These are phyloP conservation scores for Boletus tomentosulus DNA, from an alignment of 768 basidiomycete genomes.

Conservation along the genomic window DNA sequence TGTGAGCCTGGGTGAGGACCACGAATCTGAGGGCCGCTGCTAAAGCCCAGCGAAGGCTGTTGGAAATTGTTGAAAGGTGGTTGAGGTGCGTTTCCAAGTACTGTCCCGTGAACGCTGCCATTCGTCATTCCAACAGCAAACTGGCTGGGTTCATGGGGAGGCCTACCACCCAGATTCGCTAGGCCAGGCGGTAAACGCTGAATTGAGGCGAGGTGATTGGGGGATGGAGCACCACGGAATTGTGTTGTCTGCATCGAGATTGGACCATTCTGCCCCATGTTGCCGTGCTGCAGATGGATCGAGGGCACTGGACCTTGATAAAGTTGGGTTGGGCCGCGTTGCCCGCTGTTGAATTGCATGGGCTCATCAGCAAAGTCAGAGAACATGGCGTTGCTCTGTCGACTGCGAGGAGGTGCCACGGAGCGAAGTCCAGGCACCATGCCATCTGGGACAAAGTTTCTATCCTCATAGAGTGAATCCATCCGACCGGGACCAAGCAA, in stretches of 20 bases:
- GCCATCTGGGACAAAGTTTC: slow-evolving; percentile 77
- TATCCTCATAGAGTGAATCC: slow-evolving; percentile 71
- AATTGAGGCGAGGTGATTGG: slow-evolving; percentile 44
- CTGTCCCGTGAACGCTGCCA: slow-evolving; percentile 41
- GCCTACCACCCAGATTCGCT: slow-evolving; percentile 77
- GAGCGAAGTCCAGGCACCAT: slow-evolving; percentile 82
- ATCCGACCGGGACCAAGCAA: slow-evolving; percentile 43
- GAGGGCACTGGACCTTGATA: slow-evolving; percentile 48
- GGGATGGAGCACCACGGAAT: slow-evolving; percentile 69
- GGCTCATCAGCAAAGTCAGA: slow-evolving; percentile 63
- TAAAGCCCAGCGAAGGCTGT: slow-evolving; percentile 43
- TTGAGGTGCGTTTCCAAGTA: slow-evolving; percentile 46
- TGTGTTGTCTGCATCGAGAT: slow-evolving; percentile 57
- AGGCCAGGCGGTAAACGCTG: slow-evolving; percentile 76
- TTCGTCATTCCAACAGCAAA: slow-evolving; percentile 49
- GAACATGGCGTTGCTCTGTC: slow-evolving; percentile 52
- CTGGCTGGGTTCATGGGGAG: slow-evolving; percentile 74
- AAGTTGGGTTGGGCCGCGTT: slow-evolving; percentile 54
- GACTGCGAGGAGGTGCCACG: slow-evolving; percentile 55
- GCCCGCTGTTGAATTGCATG: slow-evolving; percentile 55
- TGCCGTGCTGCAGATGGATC: slow-evolving; percentile 51
- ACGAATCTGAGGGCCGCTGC: slow-evolving; percentile 42
- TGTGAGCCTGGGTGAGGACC: slow-evolving; percentile 43
- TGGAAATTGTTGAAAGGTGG: slow-evolving; percentile 54
- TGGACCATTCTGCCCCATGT: slow-evolving; percentile 46